These are phyloP conservation scores for Circinella umbellata DNA, from an alignment of 371 early-diverging fungal genomes.

Conservation along the genomic window DNA sequence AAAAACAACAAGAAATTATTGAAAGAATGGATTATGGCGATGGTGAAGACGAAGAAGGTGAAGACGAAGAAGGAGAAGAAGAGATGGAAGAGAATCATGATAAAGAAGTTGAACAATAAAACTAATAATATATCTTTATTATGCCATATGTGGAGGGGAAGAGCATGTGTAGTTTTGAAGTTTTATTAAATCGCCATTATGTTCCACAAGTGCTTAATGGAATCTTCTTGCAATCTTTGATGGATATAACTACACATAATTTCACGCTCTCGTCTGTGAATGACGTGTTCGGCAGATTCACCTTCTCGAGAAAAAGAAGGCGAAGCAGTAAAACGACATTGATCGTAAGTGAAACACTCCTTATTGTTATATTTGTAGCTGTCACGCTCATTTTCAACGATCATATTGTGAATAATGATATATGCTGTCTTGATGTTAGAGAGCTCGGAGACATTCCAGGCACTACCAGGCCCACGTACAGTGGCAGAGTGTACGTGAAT, in stretches of 20 bases:
- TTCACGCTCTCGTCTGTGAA: neutral
- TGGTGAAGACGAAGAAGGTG: neutral
- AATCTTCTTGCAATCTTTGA: neutral
- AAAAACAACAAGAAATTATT: neutral
- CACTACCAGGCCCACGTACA: neutral
- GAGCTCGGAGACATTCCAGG: neutral
- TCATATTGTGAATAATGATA: slow-evolving; percentile 9
- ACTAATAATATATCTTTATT: no score
- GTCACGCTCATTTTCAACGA: neutral
- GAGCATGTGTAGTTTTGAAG: neutral
- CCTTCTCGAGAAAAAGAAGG: neutral
- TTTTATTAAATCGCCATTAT: no score
- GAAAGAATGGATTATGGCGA: neutral
- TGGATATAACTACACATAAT: neutral
- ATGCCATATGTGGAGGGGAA: neutral
- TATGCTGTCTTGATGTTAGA: neutral
- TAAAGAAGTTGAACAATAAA: no score
- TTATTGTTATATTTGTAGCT: neutral
- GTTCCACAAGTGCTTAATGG: neutral
- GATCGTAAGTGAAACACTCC: neutral
- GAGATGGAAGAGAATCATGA: no score
- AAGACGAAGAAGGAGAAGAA: neutral
- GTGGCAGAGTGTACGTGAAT: neutral
- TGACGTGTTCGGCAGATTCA: neutral
- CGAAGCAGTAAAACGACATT: neutral